Evolutionary conservation across 1,284 basidiomycete genomes (phyloP), one percentile per base, ranked within the genome.

Genomic region (Blastosporella zonata): DNA sequence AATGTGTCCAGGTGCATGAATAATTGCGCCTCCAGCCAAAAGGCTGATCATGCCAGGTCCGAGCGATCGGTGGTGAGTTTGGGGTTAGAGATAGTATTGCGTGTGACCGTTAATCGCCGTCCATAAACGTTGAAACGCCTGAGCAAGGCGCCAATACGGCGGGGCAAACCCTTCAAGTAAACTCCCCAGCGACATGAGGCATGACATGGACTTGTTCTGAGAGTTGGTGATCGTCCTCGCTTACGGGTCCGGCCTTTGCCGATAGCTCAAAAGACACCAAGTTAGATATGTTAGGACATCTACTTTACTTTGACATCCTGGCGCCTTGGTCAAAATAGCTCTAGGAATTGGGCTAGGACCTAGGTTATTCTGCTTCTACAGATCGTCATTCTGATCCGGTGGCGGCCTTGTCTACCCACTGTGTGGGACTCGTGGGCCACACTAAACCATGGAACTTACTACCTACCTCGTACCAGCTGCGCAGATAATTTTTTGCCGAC

Each of bases 131-230:
- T 31, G 41, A 50, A 35, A 43, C 25, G 27, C n/a, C 18, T 29
- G 15, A 38, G 28, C n/a, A 44, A 31, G 34, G 46, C n/a, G 23
- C 27, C 22, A 47, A 34, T 41, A 20, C 39, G 34, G 46, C 33
- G 27, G 31, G 13, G 39, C 15, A 34, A 43, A 41, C 12, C 15
- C 28, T 34, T 39, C 31, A 37, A 41, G 29, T 42, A 49, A 43
- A 23, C 46, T 52, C 44, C 38, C 39, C 5, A 25, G 20, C 49
- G 35, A 49, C 52, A 47, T 41, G 20, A 41, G 45, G 52, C 52
- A 41, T 51, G 52, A 39, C 49, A 54, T 46, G 47, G 41, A 27
- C 46, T 54, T 47, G 48, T 42, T 42, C 28, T 48, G 25, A 31
- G 39, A 39, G 12, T 43, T 42, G 29, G 33, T 22, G 42, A 33